Percentiles rank a stretch among this genome's conserved stretches.
Conservation (phyloP, 768 basidiomycete species). For the Cubamyces sp. region DNA sequence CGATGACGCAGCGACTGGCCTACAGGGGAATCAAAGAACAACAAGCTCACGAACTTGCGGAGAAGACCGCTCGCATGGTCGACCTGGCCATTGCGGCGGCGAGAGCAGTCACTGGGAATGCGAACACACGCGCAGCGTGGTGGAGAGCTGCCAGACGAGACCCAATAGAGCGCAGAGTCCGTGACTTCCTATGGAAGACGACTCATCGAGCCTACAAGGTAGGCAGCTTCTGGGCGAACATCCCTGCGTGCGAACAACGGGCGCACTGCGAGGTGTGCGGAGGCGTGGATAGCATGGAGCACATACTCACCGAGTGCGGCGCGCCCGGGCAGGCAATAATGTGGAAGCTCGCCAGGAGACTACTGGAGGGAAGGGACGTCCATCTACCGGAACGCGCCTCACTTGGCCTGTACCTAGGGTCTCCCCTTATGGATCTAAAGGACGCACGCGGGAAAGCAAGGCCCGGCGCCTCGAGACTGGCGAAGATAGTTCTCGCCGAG, state of each 20-base stretch:
- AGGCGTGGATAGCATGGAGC: conserved; percentile 24
- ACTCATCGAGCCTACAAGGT: conserved; percentile 10
- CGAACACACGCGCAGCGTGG: neutral
- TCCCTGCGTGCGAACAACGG: conserved; percentile 8
- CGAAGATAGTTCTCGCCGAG: conserved; percentile 17
- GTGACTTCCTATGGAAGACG: conserved; percentile 19
- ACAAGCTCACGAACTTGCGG: neutral
- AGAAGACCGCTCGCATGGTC: neutral
- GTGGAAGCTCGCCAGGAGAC: conserved; percentile 9
- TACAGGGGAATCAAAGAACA: too few species aligned
- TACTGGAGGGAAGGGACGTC: conserved; percentile 2
- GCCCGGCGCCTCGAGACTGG: neutral
- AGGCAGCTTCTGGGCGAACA: conserved; percentile 28
- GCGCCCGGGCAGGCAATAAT: neutral
- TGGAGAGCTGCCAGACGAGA: neutral
- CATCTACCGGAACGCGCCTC: neutral
- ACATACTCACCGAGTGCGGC: conserved; percentile 28
- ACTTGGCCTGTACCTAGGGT: conserved; percentile 14
- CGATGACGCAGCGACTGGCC: too few species aligned
- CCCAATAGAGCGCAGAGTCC: neutral
- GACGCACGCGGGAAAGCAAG: neutral
- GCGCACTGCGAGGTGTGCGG: conserved; percentile 23
- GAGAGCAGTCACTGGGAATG: neutral
- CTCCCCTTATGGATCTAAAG: neutral
- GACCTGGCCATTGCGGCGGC: neutral